phyloP scores from a whole-genome alignment of 2,329 filamentous ascomycete species.

The Epichloe sp. region DNA sequence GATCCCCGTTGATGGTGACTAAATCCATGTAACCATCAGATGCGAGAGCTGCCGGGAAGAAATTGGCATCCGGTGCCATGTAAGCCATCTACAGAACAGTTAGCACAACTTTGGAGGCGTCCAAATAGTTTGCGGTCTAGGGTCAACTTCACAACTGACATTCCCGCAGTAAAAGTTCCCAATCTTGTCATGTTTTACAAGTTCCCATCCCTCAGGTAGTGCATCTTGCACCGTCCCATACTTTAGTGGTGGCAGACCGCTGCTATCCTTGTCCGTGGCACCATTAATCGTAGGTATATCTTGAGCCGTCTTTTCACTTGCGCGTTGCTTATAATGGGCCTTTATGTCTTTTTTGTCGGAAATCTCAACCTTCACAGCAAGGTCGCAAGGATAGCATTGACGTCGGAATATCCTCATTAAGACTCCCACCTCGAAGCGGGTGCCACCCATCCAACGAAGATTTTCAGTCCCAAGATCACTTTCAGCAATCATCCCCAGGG shows the following conservation, averaged over 20 bases:
- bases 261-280: slow-evolving; percentile 15
- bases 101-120: background rate
- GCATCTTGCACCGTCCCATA: slow-evolving; percentile 72
- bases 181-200: slow-evolving; percentile 60
- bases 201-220: slow-evolving; percentile 64
- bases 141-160: slow-evolving; percentile 28
- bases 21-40: slow-evolving; percentile 80
- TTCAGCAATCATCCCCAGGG: slow-evolving; percentile 82
- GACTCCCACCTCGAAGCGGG: slow-evolving; percentile 76
- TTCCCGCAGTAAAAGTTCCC: slow-evolving; percentile 94
- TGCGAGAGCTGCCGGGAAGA: slow-evolving; percentile 73
- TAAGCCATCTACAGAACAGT: slow-evolving; percentile 55
- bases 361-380: slow-evolving; percentile 73
- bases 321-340: slow-evolving; percentile 51
- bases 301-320: slow-evolving; percentile 17
- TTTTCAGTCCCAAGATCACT: slow-evolving; percentile 81
- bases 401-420: slow-evolving; percentile 63
- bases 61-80: slow-evolving; percentile 76
- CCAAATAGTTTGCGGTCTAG: background rate
- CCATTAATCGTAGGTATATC: background rate
- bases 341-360: slow-evolving; percentile 62
- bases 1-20: slow-evolving; percentile 64
- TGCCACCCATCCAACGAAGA: slow-evolving; percentile 81
- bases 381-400: slow-evolving; percentile 75
- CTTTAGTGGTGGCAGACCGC: slow-evolving; percentile 56